A percentile compares a stretch with the other conserved stretches of the same genome.
These are phyloP conservation scores for Arabis alpina DNA, from an alignment of 345 rosid genomes.

Conservation along the genomic window DNA sequence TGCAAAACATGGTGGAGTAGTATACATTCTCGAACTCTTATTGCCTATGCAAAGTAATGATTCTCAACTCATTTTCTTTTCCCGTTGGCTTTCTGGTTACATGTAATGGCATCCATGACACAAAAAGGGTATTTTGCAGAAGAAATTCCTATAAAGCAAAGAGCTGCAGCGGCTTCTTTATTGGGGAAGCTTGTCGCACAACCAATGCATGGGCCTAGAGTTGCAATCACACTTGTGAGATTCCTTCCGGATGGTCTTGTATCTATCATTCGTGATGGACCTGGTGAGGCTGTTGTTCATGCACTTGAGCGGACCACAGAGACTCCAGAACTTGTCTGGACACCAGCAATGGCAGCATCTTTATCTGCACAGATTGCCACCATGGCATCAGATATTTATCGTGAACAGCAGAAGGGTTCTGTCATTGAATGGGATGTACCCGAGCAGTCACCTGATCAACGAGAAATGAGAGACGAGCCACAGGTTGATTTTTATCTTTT, in stretches of 20 bases:
- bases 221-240: slow-evolving; percentile 92
- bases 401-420: slow-evolving; percentile 93
- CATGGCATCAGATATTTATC: slow-evolving; percentile 90
- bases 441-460: slow-evolving; percentile 93
- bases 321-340: slow-evolving; percentile 99
- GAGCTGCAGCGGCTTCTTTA: slow-evolving; percentile 95
- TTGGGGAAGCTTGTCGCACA: slow-evolving; percentile 96
- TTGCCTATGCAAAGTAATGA: slow-evolving; percentile 83
- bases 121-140: slow-evolving; percentile 59
- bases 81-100: slow-evolving; percentile 20
- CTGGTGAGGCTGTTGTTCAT: slow-evolving; percentile 95
- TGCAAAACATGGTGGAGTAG: slow-evolving; percentile 99
- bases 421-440: slow-evolving; percentile 97
- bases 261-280: slow-evolving; percentile 95
- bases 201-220: slow-evolving; percentile 99
- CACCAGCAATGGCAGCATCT: slow-evolving; percentile 99
- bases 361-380: slow-evolving; percentile 94
- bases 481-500: slow-evolving; percentile 55
- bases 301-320: slow-evolving; percentile 92
- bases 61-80: slow-evolving; percentile 31
- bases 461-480: slow-evolving; percentile 89
- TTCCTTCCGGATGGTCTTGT: slow-evolving; percentile 97
- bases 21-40: slow-evolving; percentile 94
- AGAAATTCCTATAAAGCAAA: slow-evolving; percentile 92
- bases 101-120: slow-evolving; percentile 31